Conservation (phyloP, 2,329 filamentous ascomycete genomes). For the Fusarium sp. region DNA sequence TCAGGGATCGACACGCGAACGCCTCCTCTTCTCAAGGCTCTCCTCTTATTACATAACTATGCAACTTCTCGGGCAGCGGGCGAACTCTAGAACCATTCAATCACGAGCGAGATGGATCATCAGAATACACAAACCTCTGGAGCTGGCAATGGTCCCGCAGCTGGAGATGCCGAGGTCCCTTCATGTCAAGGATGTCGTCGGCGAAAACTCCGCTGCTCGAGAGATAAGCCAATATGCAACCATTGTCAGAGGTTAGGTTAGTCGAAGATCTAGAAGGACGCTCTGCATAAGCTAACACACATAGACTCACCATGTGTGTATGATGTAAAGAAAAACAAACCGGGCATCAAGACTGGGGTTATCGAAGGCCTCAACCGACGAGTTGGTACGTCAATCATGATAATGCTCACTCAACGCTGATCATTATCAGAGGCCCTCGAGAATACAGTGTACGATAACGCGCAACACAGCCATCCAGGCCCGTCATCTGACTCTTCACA, state of each 20-base stretch:
- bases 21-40: slow-evolving; percentile 6
- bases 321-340: slow-evolving; percentile 36
- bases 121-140: slow-evolving; percentile 5
- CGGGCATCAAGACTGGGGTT: slow-evolving; percentile 33
- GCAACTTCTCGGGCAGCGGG: slow-evolving; percentile 37
- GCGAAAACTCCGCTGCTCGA: slow-evolving; percentile 41
- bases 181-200: slow-evolving; percentile 43
- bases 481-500: slow-evolving; percentile 21
- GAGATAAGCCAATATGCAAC: slow-evolving; percentile 40
- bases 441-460: slow-evolving; percentile 27
- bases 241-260: slow-evolving; percentile 40
- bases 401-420: neutral
- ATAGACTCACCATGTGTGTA: slow-evolving; percentile 34
- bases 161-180: slow-evolving; percentile 24
- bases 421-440: slow-evolving; percentile 31
- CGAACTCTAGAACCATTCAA: neutral
- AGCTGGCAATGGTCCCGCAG: neutral
- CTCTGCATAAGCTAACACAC: neutral
- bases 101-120: slow-evolving; percentile 7
- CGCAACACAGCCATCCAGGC: neutral
- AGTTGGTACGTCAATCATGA: slow-evolving; percentile 20
- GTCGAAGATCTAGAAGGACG: accelerated
- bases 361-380: slow-evolving; percentile 33
- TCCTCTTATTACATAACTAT: slow-evolving; percentile 11
- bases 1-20: slow-evolving; percentile 8